Evolutionary conservation across 768 basidiomycete genomes (phyloP), one percentile per base, ranked within the genome.

Genomic region (Agaricus sinodeliciosus): DNA sequence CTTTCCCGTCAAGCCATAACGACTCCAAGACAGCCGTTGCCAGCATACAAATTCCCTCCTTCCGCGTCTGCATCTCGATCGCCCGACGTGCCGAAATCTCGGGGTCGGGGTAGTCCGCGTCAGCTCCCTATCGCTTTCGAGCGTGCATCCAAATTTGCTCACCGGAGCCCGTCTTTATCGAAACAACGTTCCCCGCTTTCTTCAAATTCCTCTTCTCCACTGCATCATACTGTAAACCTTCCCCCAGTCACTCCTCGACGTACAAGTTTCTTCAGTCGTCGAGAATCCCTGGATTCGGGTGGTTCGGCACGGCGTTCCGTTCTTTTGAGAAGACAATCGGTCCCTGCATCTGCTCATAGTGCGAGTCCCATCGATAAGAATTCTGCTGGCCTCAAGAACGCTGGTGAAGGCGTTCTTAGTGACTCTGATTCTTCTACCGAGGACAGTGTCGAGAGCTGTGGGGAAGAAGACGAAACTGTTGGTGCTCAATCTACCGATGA

Each of bases 401-500:
- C 84, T 9, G 88, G 88, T 3, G 89, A 90, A 60, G 87, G 88
- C 25, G 85, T 84, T 1, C 66, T 91, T 3, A 84, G 86, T 54
- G 87, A 89, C 60, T 89, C 86, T 0, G 87, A 89, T 67, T 87
- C 86, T 1, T 78, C 77, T 1, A 66, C 63, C 6, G 74, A 66
- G 26, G 69, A 65, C 9, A 60, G 60, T n/a, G 69, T 22, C 18
- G 26, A 44, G 43, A 13, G 67, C 19, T 22, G 22, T 22, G 61
- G 57, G 48, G 67, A 55, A 47, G 67, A 59, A 34, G 66, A 65
- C 36, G 62, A 62, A 34, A 61, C 57, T 42, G 63, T 60, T 36
- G 60, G 56, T 49, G 63, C 58, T 4, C 62, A 60, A 44, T 70
- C 63, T 7, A 70, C 71, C 59, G 72, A 70, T 43, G 67, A 73